A percentile compares a stretch with the other conserved stretches of the same genome.
These are phyloP conservation scores for Pythium volutum DNA, from an alignment of 352 stramenopile species.

Conservation along the genomic window DNA sequence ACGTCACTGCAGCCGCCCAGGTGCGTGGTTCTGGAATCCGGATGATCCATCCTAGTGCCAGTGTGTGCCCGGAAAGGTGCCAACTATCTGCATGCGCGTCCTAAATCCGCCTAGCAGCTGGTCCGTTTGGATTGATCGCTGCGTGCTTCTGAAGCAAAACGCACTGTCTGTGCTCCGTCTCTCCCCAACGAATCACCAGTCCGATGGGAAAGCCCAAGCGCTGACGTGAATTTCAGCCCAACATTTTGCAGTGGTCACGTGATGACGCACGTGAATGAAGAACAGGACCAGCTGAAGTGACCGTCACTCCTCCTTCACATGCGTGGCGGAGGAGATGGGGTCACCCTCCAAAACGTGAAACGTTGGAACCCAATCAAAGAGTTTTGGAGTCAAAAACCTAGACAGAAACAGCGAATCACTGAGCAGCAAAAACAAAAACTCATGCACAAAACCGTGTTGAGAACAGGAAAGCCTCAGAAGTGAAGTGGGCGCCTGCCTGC, in stretches of 20 bases:
- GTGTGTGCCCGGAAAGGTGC: not conserved
- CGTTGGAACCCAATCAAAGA: not conserved
- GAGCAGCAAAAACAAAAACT: not conserved
- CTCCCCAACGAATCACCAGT: conserved; percentile 12
- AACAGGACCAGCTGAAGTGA: conserved; percentile 20
- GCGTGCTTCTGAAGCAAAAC: conserved; percentile 19
- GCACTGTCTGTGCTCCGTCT: conserved; percentile 18
- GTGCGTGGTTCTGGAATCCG: not conserved
- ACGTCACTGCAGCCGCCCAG: conserved; percentile 11
- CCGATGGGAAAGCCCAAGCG: not conserved
- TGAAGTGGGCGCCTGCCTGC: conserved; percentile 1
- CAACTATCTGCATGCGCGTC: not conserved
- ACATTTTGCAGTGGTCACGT: too few relatives aligned
- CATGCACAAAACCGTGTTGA: not conserved
- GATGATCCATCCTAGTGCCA: conserved; percentile 3
- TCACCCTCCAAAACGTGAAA: not conserved
- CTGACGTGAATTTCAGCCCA: not conserved
- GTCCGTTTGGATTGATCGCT: not conserved
- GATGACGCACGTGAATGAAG: conserved; percentile 19
- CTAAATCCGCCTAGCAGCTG: not conserved
- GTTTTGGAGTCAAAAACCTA: conserved; percentile 5
- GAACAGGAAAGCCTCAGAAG: conserved; percentile 17
- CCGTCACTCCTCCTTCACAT: conserved; percentile 15
- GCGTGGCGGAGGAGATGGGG: not conserved
- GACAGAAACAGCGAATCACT: conserved; percentile 7